These are phyloP conservation scores for Posidonia oceanica DNA, from an alignment of 116 monocot genomes.

Conservation along the genomic window DNA sequence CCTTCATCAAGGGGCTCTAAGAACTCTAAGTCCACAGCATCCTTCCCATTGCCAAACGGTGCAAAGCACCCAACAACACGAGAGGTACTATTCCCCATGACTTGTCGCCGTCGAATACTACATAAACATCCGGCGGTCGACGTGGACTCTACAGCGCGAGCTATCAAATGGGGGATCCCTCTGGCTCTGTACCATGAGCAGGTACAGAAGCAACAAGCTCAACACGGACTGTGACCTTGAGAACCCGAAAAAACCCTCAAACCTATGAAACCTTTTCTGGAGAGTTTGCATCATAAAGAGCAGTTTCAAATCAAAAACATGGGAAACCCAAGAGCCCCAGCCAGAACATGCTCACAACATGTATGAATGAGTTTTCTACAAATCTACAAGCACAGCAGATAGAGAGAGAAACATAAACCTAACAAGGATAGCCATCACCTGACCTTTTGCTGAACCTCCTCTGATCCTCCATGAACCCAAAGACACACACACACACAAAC, in stretches of 20 bases:
- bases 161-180: conserved; percentile 18
- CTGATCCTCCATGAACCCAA: conserved; percentile 9
- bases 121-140: neutral
- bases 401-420: neutral
- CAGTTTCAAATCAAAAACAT: conserved; percentile 21
- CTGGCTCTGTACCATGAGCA: conserved; percentile 35
- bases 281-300: conserved; percentile 64
- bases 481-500: neutral
- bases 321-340: conserved; percentile 15
- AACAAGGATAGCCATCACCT: conserved; percentile 2
- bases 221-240: conserved; percentile 10
- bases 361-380: neutral
- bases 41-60: conserved; percentile 48
- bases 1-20: conserved; percentile 92
- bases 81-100: conserved; percentile 95
- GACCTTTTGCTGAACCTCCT: conserved; percentile 7
- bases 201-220: conserved; percentile 25
- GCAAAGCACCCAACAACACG: conserved; percentile 83
- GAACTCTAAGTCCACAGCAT: conserved; percentile 71
- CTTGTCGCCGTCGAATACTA: neutral
- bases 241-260: conserved; percentile 47
- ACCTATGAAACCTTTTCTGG: conserved; percentile 31
- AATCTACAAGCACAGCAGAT: neutral
- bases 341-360: conserved; percentile 1
- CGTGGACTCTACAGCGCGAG: neutral